These are phyloP conservation scores for Hydnomerulius pinastri DNA, from an alignment of 768 basidiomycete genomes.

Conservation along the genomic window DNA sequence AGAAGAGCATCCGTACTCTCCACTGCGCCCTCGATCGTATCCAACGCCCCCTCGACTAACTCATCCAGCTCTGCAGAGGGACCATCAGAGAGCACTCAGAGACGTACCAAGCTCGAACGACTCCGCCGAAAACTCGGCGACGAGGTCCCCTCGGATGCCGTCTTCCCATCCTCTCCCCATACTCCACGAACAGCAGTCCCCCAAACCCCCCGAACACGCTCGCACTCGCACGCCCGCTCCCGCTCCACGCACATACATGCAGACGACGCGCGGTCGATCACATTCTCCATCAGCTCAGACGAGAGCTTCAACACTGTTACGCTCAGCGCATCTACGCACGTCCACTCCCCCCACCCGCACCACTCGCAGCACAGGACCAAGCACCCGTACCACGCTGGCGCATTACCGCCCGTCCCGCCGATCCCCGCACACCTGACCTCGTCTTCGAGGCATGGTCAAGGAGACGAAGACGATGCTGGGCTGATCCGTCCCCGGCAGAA, in stretches of 20 bases:
- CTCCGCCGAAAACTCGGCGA: slow-evolving; percentile 63
- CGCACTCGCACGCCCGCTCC: slow-evolving; percentile 5
- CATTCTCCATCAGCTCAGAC: slow-evolving; percentile 30
- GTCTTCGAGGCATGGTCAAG: not conserved
- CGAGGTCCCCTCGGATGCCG: slow-evolving; percentile 59
- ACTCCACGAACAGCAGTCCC: slow-evolving; percentile 12
- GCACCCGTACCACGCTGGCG: slow-evolving; percentile 18
- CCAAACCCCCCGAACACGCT: not conserved
- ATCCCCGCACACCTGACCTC: slow-evolving; percentile 17
- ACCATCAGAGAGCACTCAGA: slow-evolving; percentile 40
- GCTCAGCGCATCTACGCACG: slow-evolving; percentile 17
- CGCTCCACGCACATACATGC: slow-evolving; percentile 4
- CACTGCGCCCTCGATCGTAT: slow-evolving; percentile 20
- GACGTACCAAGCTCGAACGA: slow-evolving; percentile 63
- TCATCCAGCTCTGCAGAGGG: slow-evolving; percentile 29
- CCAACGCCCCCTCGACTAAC: slow-evolving; percentile 26
- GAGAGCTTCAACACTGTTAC: slow-evolving; percentile 27
- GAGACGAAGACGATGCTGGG: slow-evolving; percentile 13
- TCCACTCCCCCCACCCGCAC: slow-evolving; percentile 13
- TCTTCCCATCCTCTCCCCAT: slow-evolving; percentile 45
- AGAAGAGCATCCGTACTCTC: slow-evolving; percentile 23
- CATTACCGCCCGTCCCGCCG: slow-evolving; percentile 27
- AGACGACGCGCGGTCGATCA: slow-evolving; percentile 23
- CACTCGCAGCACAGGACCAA: slow-evolving; percentile 10
- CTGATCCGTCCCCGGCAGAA: slow-evolving; percentile 24